Percentiles rank a stretch among this genome's conserved stretches.
These are phyloP conservation scores for Amanita fuliginea DNA, from an alignment of 768 basidiomycete genomes.

Conservation along the genomic window DNA sequence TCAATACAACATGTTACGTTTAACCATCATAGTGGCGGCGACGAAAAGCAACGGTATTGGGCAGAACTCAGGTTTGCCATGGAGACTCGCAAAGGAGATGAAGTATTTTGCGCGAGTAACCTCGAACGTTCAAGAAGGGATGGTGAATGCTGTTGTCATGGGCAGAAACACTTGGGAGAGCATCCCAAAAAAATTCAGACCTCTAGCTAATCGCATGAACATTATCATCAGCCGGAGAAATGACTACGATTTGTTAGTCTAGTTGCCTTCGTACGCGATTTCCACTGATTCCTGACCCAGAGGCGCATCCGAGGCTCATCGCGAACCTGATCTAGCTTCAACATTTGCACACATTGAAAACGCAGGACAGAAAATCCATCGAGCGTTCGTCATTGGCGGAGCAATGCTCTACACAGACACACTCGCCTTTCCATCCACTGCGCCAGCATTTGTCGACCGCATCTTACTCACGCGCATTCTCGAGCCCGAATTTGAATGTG, in stretches of 20 bases:
- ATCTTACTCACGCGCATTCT: conserved; percentile 81
- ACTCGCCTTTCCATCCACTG: conserved; percentile 30
- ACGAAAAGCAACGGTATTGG: conserved; percentile 87
- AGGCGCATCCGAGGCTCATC: conserved; percentile 18
- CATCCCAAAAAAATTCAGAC: conserved; percentile 78
- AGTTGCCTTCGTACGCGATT: background rate
- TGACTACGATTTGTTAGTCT: conserved; percentile 51
- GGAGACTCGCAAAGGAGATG: conserved; percentile 84
- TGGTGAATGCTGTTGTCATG: conserved; percentile 79
- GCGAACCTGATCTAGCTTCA: conserved; percentile 29
- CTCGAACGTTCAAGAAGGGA: conserved; percentile 40
- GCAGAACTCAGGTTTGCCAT: conserved; percentile 62
- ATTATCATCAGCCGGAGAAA: conserved; percentile 60
- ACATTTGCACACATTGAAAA: conserved; percentile 23
- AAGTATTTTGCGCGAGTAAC: conserved; percentile 86
- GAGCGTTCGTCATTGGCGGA: conserved; percentile 88
- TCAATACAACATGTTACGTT: conserved; percentile 39
- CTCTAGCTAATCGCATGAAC: conserved; percentile 67
- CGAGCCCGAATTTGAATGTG: conserved; percentile 71
- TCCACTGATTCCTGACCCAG: background rate
- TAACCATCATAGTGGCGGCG: conserved; percentile 92
- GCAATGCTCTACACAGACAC: conserved; percentile 70
- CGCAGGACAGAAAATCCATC: conserved; percentile 19
- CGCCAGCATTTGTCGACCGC: conserved; percentile 48
- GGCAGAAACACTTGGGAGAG: conserved; percentile 97